Evolutionary conservation across 2,329 filamentous ascomycete genomes (phyloP).

Genomic region (Clonostachys rosea): DNA sequence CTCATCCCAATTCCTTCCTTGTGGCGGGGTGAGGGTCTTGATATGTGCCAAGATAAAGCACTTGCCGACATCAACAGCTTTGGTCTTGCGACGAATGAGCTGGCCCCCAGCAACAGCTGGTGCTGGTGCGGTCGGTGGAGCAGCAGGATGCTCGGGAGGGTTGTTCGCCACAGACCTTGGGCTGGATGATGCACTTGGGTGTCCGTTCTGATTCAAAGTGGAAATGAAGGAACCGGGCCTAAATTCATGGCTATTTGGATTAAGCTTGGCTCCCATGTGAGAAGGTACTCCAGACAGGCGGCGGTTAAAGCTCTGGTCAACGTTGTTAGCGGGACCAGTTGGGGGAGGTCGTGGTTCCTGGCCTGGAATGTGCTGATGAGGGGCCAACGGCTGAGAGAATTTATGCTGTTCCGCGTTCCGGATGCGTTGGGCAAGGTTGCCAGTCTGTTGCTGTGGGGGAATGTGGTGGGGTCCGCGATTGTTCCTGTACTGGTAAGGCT

Average conservation of each 20-base stretch:
- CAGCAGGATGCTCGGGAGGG: constrained; percentile 22
- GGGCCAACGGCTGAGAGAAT: constrained; percentile 33
- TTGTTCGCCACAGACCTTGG: constrained; percentile 59
- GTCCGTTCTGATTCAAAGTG: constrained; percentile 70
- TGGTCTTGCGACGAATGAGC: constrained; percentile 66
- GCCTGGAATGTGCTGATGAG: constrained; percentile 46
- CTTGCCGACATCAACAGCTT: constrained; percentile 68
- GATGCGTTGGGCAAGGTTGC: constrained; percentile 44
- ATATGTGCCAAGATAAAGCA: constrained; percentile 50
- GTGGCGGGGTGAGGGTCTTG: constrained; percentile 46
- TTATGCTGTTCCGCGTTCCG: constrained; percentile 48
- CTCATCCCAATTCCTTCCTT: constrained; percentile 59
- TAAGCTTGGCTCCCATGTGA: constrained; percentile 52
- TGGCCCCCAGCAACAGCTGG: constrained; percentile 23
- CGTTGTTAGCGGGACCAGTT: constrained; percentile 62
- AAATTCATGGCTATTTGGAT: constrained; percentile 72
- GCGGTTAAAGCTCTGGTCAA: constrained; percentile 43
- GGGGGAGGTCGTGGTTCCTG: constrained; percentile 69
- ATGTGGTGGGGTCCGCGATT: constrained; percentile 40
- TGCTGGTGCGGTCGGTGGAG: constrained; percentile 6
- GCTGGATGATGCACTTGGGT: constrained; percentile 66
- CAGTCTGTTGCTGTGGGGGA: constrained; percentile 31
- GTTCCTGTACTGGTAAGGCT: constrained; percentile 42
- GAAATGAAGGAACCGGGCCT: constrained; percentile 77
- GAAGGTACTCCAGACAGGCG: constrained; percentile 45